Evolutionary conservation across 2,329 filamentous ascomycete species (phyloP).

Genomic region (Pseudofabraea citricarpa): DNA sequence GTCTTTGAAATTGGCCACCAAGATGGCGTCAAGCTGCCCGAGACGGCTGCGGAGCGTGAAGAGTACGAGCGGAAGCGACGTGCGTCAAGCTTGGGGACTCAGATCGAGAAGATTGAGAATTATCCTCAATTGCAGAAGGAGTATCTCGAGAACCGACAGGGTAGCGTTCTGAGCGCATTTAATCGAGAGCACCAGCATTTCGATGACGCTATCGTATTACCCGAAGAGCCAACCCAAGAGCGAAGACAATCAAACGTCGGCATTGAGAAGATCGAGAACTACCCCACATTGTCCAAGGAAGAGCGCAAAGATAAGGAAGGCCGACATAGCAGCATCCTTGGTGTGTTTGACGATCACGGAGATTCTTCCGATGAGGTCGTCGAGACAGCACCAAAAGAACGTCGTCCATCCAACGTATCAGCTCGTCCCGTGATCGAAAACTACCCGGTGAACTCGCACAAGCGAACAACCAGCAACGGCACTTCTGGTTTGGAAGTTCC

Average conservation of each 20-base stretch:
- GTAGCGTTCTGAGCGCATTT: conserved; percentile 1
- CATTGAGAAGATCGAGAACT: conserved; percentile 1
- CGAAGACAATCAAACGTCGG: neutral
- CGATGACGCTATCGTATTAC: neutral
- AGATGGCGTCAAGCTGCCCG: neutral
- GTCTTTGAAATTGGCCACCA: conserved; percentile 1
- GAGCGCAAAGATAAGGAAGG: neutral
- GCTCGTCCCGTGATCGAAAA: neutral
- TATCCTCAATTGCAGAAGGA: conserved; percentile 2
- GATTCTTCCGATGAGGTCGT: neutral
- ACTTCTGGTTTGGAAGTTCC: neutral
- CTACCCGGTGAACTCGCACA: conserved; percentile 1
- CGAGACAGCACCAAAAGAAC: neutral
- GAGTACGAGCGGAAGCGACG: conserved; percentile 1
- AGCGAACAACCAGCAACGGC: neutral
- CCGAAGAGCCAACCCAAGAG: neutral
- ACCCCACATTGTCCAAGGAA: neutral
- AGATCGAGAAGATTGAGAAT: conserved; percentile 1
- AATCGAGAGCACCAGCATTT: neutral
- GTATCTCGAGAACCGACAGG: neutral
- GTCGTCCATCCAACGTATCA: neutral
- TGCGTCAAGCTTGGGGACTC: neutral
- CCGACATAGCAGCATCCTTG: neutral
- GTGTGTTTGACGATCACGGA: neutral
- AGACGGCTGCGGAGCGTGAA: neutral